A percentile compares a stretch with the other conserved stretches of the same genome.
Conservation (phyloP, 208 protist species). For the Trypanosoma platydactyli region DNA sequence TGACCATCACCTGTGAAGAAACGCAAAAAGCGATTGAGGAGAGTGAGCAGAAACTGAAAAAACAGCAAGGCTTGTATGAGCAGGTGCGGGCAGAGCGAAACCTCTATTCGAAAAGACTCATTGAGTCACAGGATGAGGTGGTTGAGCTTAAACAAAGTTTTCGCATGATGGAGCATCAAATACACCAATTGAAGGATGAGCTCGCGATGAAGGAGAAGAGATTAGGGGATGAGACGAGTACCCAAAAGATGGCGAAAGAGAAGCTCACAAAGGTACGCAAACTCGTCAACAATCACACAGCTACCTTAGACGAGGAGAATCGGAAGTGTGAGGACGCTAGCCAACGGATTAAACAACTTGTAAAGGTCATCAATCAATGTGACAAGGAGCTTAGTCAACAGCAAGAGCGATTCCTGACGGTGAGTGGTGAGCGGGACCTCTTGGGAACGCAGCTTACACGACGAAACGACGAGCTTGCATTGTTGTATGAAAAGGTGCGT, state of each 20-base stretch:
- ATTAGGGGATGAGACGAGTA: conserved; percentile 52
- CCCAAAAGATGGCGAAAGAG: conserved; percentile 58
- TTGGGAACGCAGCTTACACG: conserved; percentile 96
- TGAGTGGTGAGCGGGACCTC: conserved; percentile 96
- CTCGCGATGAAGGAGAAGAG: conserved; percentile 90
- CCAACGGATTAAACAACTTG: conserved; percentile 93
- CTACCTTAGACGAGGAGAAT: conserved; percentile 52
- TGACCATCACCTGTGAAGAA: conserved; percentile 87
- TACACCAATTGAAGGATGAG: conserved; percentile 95
- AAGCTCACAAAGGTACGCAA: conserved; percentile 75
- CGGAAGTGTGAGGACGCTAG: conserved; percentile 54
- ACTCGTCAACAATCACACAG: conserved; percentile 66
- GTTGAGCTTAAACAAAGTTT: conserved; percentile 96
- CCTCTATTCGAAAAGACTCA: conserved; percentile 96
- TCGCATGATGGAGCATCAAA: conserved; percentile 97
- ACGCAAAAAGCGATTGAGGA: conserved; percentile 95
- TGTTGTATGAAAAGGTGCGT: conserved; percentile 98
- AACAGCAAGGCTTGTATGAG: conserved; percentile 91
- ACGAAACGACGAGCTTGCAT: conserved; percentile 97
- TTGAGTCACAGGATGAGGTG: conserved; percentile 97
- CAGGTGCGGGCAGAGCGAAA: conserved; percentile 96
- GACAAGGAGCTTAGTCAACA: conserved; percentile 90
- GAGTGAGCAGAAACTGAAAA: conserved; percentile 75
- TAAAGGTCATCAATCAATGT: conserved; percentile 93
- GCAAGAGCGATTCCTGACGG: conserved; percentile 92